These are phyloP conservation scores for Cephalotrichum gorgonifer DNA, from an alignment of 2,329 filamentous ascomycete species.

Conservation along the genomic window DNA sequence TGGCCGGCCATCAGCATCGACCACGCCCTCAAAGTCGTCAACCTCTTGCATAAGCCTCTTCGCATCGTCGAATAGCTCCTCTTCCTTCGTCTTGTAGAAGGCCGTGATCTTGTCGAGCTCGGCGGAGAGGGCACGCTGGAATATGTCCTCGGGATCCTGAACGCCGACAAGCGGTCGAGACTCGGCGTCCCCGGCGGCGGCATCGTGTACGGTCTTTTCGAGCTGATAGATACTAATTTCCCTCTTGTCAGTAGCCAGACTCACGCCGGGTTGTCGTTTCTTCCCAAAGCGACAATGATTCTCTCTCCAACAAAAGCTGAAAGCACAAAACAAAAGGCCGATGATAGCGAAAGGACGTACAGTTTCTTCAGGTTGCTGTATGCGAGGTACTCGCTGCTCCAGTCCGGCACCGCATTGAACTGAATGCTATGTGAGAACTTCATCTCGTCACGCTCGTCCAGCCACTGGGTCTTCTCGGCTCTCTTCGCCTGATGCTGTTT, in stretches of 20 bases:
- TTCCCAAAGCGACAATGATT: too few species aligned
- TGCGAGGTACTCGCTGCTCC: slow-evolving; percentile 95
- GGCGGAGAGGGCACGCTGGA: slow-evolving; percentile 69
- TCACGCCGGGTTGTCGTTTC: neutral
- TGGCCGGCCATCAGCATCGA: slow-evolving; percentile 17
- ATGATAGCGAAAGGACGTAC: slow-evolving; percentile 41
- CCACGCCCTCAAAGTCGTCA: slow-evolving; percentile 49
- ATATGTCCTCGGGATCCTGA: slow-evolving; percentile 70
- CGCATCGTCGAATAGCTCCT: slow-evolving; percentile 75
- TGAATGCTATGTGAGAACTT: slow-evolving; percentile 99
- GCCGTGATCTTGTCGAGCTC: slow-evolving; percentile 91
- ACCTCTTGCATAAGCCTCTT: slow-evolving; percentile 68
- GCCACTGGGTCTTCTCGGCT: slow-evolving; percentile 55
- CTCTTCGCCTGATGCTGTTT: slow-evolving; percentile 31
- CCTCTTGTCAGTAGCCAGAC: neutral
- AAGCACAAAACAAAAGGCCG: neutral
- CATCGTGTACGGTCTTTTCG: slow-evolving; percentile 58
- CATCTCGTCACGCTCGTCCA: slow-evolving; percentile 77
- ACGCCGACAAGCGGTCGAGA: slow-evolving; percentile 69
- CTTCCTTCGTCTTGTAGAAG: slow-evolving; percentile 84
- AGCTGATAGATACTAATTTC: slow-evolving; percentile 78
- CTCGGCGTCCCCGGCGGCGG: slow-evolving; percentile 60
- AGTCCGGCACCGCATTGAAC: slow-evolving; percentile 99
- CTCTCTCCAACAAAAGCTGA: too few species aligned
- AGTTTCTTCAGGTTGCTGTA: slow-evolving; percentile 99